Conservation (phyloP, 768 basidiomycete genomes). For the Amanita rimosa region DNA sequence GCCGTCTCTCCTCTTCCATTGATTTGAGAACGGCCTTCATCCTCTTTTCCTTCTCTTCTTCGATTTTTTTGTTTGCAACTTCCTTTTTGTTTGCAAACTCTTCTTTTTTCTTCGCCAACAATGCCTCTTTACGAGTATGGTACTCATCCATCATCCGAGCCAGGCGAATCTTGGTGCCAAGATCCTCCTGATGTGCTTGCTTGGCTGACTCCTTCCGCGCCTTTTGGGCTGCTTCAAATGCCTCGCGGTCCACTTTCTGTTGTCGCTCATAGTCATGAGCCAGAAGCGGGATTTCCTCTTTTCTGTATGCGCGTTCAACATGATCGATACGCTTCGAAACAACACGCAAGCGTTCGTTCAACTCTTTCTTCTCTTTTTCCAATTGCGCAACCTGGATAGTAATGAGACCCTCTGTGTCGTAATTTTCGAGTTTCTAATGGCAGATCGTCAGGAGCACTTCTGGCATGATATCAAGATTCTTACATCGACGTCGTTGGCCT, state of each 20-base stretch:
- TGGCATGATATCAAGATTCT: constrained; percentile 16
- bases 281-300: constrained; percentile 83
- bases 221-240: constrained; percentile 52
- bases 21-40: constrained; percentile 42
- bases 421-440: constrained; percentile 62
- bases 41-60: constrained; percentile 76
- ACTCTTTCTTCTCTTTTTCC: constrained; percentile 92
- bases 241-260: constrained; percentile 63
- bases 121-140: constrained; percentile 31
- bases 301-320: constrained; percentile 87
- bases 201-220: constrained; percentile 44
- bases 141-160: constrained; percentile 68
- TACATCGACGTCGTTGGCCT: constrained; percentile 53
- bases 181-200: constrained; percentile 47
- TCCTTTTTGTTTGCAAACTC: constrained; percentile 55
- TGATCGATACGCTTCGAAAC: constrained; percentile 89
- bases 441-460: constrained; percentile 4
- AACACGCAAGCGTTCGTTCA: constrained; percentile 72
- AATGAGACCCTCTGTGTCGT: constrained; percentile 81
- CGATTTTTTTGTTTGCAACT: constrained; percentile 56
- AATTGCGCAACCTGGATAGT: constrained; percentile 88
- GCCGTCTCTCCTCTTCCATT: constrained; percentile 45
- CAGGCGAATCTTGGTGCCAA: constrained; percentile 69
- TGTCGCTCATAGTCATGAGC: constrained; percentile 80
- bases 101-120: constrained; percentile 47